These are phyloP conservation scores for Blumeriella jaapii DNA, from an alignment of 2,329 filamentous ascomycete genomes.

Conservation along the genomic window DNA sequence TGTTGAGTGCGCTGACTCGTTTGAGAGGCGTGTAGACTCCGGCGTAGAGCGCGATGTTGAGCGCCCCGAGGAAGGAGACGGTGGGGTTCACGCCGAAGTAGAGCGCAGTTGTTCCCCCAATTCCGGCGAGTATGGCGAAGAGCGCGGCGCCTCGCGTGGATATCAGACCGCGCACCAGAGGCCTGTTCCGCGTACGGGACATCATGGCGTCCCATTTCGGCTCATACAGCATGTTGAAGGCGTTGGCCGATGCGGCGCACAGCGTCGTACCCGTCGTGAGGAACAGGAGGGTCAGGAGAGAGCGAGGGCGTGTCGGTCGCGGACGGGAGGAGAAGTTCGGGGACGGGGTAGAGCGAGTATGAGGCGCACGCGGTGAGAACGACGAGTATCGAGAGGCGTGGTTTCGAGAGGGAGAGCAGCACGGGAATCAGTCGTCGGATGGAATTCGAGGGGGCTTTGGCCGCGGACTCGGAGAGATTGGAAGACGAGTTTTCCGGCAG, in stretches of 20 bases:
- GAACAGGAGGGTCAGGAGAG: conserved; percentile 84
- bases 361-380: conserved; percentile 82
- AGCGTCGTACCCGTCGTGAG: conserved; percentile 81
- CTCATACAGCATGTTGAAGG: conserved; percentile 96
- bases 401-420: conserved; percentile 88
- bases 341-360: conserved; percentile 88
- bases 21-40: conserved; percentile 91
- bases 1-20: conserved; percentile 75
- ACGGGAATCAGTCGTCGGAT: conserved; percentile 60
- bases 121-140: conserved; percentile 68
- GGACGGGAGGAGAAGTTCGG: conserved; percentile 65
- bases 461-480: conserved; percentile 39
- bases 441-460: conserved; percentile 39
- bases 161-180: conserved; percentile 73
- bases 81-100: conserved; percentile 92
- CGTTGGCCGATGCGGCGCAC: conserved; percentile 83
- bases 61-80: conserved; percentile 69
- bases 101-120: conserved; percentile 57
- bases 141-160: conserved; percentile 57
- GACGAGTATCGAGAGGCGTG: conserved; percentile 81
- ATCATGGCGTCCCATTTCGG: conserved; percentile 82
- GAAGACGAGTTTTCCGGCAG: conserved; percentile 42
- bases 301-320: conserved; percentile 61
- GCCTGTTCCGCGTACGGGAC: conserved; percentile 83
- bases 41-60: conserved; percentile 84